Base-by-base conservation (phyloP, 2,329 filamentous ascomycete species). In the Sporothrix brunneoviolacea region DNA sequence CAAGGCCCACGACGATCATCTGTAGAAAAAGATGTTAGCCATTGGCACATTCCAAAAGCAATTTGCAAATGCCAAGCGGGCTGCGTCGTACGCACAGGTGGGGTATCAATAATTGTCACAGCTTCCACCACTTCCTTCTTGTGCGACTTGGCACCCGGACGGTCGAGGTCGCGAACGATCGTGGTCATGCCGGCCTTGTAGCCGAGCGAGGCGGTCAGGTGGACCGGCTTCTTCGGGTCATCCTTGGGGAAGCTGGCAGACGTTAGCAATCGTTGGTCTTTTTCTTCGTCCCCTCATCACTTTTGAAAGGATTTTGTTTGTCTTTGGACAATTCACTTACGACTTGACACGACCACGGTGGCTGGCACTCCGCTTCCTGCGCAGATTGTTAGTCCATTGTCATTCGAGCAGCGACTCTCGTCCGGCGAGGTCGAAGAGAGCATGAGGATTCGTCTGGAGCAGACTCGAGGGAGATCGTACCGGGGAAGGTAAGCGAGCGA, bases 151-250 rank as follows among this genome's bases (percentile, higher is more conserved):
- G 93, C 93, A 75, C 93, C 93, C 62, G 93, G 93, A 76, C 93
- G 88, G 84, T 98, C 93, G 74, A 97, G 83, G 76, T 96, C 91
- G 77, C 93, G 91, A 73, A 98, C 93, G 75, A 97, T 93, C 68
- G 93, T 98, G 74, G 90, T 96, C 93, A 98, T 98, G 74, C 93
- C 93, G 72, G 93, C 93, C 89, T 98, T 98, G 86, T 98, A 98
- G 73, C 93, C 93, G 85, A 97, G 91, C 69, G 89, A 77, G 69
- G 93, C 93, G 60, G 93, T 98, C 68, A 98, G 84, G 83, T 98
- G 93, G 74, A 96, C 89, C 68, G 91, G 88, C 86, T 97, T 95
- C 88, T 97, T 97, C 70, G 90, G 80, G 82, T 98, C 91, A 88
- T 98, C 93, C 86, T 97, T 97, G 71, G 93, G 93, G 85, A 98